Evolutionary conservation across 2,329 filamentous ascomycete species (phyloP).

Genomic region (Pezicula rhizophila): DNA sequence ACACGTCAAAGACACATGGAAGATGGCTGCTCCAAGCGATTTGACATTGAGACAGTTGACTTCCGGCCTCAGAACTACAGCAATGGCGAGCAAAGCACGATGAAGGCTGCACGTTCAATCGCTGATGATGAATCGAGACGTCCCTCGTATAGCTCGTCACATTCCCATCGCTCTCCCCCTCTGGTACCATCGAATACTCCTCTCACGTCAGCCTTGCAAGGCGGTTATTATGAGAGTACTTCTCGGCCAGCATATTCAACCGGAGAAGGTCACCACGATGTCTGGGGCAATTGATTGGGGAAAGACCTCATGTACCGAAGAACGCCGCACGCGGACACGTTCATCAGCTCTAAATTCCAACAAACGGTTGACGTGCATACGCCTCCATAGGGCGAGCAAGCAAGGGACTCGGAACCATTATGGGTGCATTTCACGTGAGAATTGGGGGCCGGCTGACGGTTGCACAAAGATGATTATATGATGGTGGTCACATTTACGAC

Average conservation of each 20-base stretch:
- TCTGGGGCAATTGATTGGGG: neutral
- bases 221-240: neutral
- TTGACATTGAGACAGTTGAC: constrained; percentile 32
- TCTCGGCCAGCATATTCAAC: neutral
- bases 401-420: neutral
- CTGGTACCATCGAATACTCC: neutral
- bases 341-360: neutral
- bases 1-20: constrained; percentile 58
- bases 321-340: neutral
- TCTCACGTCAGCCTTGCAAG: neutral
- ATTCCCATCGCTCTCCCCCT: neutral
- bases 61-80: constrained; percentile 18
- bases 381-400: neutral
- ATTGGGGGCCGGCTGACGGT: neutral
- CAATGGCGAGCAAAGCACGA: neutral
- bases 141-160: neutral
- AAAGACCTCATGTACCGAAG: neutral
- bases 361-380: neutral
- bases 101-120: neutral
- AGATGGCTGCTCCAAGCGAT: constrained; percentile 67
- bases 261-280: neutral
- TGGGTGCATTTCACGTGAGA: neutral
- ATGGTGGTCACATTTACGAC: no score
- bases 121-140: neutral
- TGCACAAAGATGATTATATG: neutral